Evolutionary conservation across 805 yeast genomes (phyloP), one percentile per base, ranked within the genome.

Genomic region (Kazachstania africana): DNA sequence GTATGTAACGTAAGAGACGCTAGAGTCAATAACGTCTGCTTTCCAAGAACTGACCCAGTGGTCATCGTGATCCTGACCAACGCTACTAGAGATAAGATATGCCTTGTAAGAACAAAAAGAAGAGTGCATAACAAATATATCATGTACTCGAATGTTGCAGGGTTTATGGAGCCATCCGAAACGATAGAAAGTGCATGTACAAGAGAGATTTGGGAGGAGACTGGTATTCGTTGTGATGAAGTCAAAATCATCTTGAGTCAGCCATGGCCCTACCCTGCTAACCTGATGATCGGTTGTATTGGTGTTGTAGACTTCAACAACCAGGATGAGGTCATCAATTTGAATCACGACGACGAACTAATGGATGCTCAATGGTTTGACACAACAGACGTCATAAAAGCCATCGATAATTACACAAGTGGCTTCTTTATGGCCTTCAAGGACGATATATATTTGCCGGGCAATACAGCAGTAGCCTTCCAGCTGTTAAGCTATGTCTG

Each of bases 211-310:
- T 87, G 91, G 84, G 98, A 88, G 53, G 98, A 88, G 55, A 78
- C 96, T 4, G 98, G 98, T 6, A 79, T 84, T 22, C 65, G 58
- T 32, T 75, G 74, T 32, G 42, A 56, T 10, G 53, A 68, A 3
- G 78, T 88, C 18, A 57, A 65, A 31, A 66, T 88, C 32, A 57
- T 78, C 15, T 64, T 74, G 44, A 71, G 91, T 9, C 97, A 88
- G 58, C 97, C 98, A 3, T 88, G 98, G 98, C 98, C 98, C 12
- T 88, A 76, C 55, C 97, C 97, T 1, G 85, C 83, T 0, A 84
- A 78, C 51, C 57, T 88, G 45, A 88, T 88, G 97, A 69, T 88
- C 43, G 97, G 97, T 8, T 87, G 96, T 54, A 53, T 85, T 33
- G 95, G 75, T 1, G 56, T 69, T 21, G 91, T 83, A n/a, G 78